These are phyloP conservation scores for Potentilla sterilis DNA, from an alignment of 306 rosid species.

Conservation along the genomic window DNA sequence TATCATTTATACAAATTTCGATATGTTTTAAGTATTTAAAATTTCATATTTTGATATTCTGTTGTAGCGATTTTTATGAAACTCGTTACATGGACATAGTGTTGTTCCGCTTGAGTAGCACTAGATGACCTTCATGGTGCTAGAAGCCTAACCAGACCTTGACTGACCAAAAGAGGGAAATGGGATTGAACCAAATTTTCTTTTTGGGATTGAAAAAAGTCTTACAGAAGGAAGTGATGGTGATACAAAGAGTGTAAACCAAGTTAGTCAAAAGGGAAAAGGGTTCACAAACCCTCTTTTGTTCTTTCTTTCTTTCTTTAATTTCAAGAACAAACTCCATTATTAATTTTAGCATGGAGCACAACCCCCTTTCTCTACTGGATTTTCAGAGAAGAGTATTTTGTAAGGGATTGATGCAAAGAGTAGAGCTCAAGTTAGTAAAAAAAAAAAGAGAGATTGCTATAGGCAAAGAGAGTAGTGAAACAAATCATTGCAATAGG, in stretches of 20 bases:
- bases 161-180: slow-evolving; percentile 16
- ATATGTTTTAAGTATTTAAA: too few relatives aligned
- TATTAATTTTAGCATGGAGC: slow-evolving; percentile 11
- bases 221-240: slow-evolving; percentile 47
- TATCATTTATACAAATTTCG: too few relatives aligned
- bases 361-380: slow-evolving; percentile 21
- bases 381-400: slow-evolving; percentile 48
- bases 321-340: neutral
- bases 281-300: slow-evolving; percentile 13
- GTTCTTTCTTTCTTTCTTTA: neutral
- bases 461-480: slow-evolving; percentile 18
- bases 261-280: slow-evolving; percentile 46
- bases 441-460: neutral
- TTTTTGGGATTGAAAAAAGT: slow-evolving; percentile 38
- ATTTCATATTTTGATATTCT: too few relatives aligned
- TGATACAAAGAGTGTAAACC: slow-evolving; percentile 65
- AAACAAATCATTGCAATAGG: slow-evolving; percentile 59
- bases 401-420: slow-evolving; percentile 68
- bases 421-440: slow-evolving; percentile 63
- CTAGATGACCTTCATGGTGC: neutral
- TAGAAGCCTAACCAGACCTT: slow-evolving; percentile 38
- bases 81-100: neutral
- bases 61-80: neutral
- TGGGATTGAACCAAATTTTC: slow-evolving; percentile 26
- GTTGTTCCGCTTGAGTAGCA: neutral